Conservation (phyloP, 73 alveolate genomes). For the Symbiodinium pilosum region DNA sequence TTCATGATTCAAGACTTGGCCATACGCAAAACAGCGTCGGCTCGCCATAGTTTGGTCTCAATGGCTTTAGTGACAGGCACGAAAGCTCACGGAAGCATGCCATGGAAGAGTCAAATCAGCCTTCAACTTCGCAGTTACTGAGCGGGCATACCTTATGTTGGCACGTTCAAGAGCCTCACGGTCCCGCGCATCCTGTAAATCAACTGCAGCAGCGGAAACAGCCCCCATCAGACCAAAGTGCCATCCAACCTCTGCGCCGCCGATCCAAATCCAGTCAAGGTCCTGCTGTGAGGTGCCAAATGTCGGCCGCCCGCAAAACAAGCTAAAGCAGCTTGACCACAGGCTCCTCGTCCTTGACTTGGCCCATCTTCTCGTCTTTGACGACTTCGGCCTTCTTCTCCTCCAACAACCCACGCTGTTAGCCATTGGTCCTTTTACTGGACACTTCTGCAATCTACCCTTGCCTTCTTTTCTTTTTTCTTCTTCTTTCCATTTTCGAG, state of each 20-base stretch:
- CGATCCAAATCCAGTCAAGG: slow-evolving; percentile 71
- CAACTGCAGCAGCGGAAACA: background rate
- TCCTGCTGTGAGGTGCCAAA: no score
- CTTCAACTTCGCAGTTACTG: background rate
- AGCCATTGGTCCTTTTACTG: no score
- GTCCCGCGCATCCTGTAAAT: slow-evolving; percentile 31
- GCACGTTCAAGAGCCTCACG: slow-evolving; percentile 47
- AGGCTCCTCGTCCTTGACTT: slow-evolving; percentile 49
- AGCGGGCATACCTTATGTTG: slow-evolving; percentile 19
- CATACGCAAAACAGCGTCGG: no score
- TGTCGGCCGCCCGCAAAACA: background rate
- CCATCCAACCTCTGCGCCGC: slow-evolving; percentile 72
- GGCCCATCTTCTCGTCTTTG: slow-evolving; percentile 87
- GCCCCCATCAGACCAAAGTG: no score
- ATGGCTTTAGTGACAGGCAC: no score
- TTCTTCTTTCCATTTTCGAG: background rate
- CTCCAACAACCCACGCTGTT: background rate
- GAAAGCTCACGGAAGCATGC: no score
- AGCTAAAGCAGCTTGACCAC: background rate
- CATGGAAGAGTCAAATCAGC: background rate
- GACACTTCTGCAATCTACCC: background rate
- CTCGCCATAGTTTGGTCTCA: no score
- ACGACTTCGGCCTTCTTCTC: slow-evolving; percentile 90
- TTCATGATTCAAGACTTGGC: no score
- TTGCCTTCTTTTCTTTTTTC: slow-evolving; percentile 5